Base-by-base conservation (phyloP, 257 asterid species). In the Euphrasia confusa region DNA sequence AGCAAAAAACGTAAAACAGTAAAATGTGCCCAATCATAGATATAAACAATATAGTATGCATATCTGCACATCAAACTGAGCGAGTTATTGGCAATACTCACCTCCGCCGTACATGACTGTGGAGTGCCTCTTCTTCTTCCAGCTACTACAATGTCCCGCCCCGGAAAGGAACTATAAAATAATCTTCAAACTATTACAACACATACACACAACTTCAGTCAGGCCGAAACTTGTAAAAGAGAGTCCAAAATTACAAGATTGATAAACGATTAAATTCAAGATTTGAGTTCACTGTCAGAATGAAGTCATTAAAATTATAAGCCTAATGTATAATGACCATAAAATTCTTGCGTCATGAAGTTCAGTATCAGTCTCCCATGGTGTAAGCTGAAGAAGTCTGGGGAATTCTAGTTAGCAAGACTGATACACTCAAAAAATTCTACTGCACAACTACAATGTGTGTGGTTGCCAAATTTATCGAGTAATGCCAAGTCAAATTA, bases 21-120 rank as follows among this genome's bases (percentile, higher is more conserved):
- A 55, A 71, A 63, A 32, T 39, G 24, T 56, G 58, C 59, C 69
- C 64, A 48, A 65, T 28, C 40, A 21, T 15, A 39, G 12, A 58
- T 10, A 47, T 27, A 66, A 45, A 27, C 52, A 14, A 10, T 26
- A 9, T 10, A 13, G 17, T 45, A 45, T 10, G 58, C 60, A 27
- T 45, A 27, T 27, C 6, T 55, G 33, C 39, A 15, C 12, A 32
- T 9, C 13, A 35, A 71, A 65, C 4, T 17, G 66, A 11, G 40
- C 3, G 33, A 18, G 54, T 52, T 33, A 32, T n/a, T 54, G 28
- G 39, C 13, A 21, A 1, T 14, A 53, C 65, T 32, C 59, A 74
- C 79, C 79, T 74, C 79, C 79, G 2, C 79, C 79, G 42, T 74
- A 74, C 79, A 74, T 73, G 67, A 61, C 59, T 69, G 35, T 57